Evolutionary conservation across 2,329 filamentous ascomycete species (phyloP).

Genomic region (Fusarium goolgardi): DNA sequence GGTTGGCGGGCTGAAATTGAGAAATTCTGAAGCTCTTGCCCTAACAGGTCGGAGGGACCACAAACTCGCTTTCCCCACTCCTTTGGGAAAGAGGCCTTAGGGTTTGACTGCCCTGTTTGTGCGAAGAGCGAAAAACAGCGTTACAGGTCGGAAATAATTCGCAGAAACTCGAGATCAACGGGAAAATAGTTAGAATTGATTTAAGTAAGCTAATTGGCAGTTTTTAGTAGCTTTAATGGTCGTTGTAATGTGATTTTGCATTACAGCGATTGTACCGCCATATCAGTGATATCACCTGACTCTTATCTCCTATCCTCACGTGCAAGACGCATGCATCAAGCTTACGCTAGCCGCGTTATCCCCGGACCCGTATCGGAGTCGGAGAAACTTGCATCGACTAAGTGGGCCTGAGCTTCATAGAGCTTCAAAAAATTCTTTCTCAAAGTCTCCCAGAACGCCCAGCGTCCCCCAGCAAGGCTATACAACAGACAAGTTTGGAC

Average conservation of each 20-base stretch:
- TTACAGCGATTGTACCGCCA: background rate
- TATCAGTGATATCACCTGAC: constrained; percentile 44
- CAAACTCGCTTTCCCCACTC: constrained; percentile 59
- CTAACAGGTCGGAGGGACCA: constrained; percentile 52
- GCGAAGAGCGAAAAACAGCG: constrained; percentile 3
- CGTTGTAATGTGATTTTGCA: background rate
- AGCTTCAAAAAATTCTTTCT: constrained; percentile 57
- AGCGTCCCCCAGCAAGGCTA: constrained; percentile 47
- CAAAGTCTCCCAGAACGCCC: constrained; percentile 43
- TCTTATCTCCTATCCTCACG: constrained; percentile 32
- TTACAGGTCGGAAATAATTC: constrained; percentile 26
- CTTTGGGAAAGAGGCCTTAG: constrained; percentile 53
- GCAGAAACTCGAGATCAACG: constrained; percentile 2
- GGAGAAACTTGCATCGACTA: constrained; percentile 42
- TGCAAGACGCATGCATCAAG: constrained; percentile 19
- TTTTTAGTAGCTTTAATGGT: background rate
- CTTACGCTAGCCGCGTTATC: constrained; percentile 19
- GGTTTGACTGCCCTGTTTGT: constrained; percentile 55
- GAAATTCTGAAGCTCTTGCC: constrained; percentile 61
- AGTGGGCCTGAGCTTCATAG: constrained; percentile 46
- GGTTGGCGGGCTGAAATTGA: constrained; percentile 59
- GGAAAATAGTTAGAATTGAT: fast-evolving
- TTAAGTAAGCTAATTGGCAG: fast-evolving
- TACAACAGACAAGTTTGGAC: constrained; percentile 49
- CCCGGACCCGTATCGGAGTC: constrained; percentile 36